Evolutionary conservation across 2,329 filamentous ascomycete species (phyloP).

Genomic region (Sporothrix dimorphospora): DNA sequence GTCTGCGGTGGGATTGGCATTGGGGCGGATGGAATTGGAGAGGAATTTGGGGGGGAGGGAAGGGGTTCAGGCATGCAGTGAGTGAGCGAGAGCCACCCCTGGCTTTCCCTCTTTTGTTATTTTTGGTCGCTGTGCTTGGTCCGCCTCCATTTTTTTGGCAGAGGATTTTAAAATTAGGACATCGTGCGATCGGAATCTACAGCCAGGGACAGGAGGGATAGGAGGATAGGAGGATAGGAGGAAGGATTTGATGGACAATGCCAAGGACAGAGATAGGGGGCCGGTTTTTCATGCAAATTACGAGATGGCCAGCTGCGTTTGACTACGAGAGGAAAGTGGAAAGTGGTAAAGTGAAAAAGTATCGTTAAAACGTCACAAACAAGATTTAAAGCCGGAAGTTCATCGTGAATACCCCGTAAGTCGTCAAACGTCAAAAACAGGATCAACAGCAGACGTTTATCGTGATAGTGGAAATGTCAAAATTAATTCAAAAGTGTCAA

Average conservation of each 20-base stretch:
- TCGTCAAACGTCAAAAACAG: background rate
- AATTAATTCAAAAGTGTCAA: background rate
- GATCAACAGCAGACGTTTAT: background rate
- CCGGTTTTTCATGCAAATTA: conserved; percentile 13
- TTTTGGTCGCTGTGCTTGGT: background rate
- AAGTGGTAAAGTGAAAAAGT: background rate
- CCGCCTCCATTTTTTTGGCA: background rate
- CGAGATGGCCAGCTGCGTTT: background rate
- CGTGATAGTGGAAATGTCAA: background rate
- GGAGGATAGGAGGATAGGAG: background rate
- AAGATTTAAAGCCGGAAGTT: background rate
- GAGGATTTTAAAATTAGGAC: background rate
- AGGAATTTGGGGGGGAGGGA: background rate
- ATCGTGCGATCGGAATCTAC: conserved; percentile 13
- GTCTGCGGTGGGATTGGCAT: background rate
- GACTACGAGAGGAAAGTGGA: background rate
- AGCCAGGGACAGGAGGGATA: background rate
- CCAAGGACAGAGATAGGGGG: background rate
- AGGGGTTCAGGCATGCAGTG: background rate
- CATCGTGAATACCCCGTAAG: too few relatives aligned
- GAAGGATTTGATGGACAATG: conserved; percentile 21
- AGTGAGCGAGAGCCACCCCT: background rate
- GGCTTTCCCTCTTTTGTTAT: background rate
- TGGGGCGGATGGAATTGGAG: background rate
- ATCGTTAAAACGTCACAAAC: background rate